Base-by-base conservation (phyloP, 2,329 filamentous ascomycete species). In the Lizonia empirigonia region DNA sequence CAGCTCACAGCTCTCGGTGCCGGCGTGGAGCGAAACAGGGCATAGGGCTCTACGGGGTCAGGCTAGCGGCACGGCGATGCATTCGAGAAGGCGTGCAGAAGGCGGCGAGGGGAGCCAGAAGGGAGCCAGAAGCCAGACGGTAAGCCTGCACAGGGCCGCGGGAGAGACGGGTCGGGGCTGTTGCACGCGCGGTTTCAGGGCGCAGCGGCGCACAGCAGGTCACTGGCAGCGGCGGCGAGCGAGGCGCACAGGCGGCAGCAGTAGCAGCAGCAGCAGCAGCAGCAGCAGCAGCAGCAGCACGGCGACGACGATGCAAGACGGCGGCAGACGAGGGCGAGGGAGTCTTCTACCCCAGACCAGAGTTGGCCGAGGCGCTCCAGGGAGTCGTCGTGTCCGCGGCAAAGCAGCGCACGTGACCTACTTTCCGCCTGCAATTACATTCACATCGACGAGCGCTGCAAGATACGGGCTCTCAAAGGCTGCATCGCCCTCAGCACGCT, bases 151-250 rank as follows among this genome's bases (percentile, higher is more conserved):
- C n/a, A 47, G 44, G 46, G 44, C 32, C 49, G 50, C 30, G 51
- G 46, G 36, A 44, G 55, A 40, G 51, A 49, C 50, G 41, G 33
- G 35, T 37, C 47, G 39, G 30, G 42, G 44, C 48, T 58, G 56
- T 45, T 45, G 58, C 56, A 62, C 59, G 54, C 8, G 46, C 38
- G 22, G 66, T 68, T 68, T 68, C 64, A 68, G 62, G 52, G 55
- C 39, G 51, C 48, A 57, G 55, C 49, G 51, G 50, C 50, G 50
- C 57, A 54, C 50, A 55, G 30, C 55, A 50, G 51, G 50, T 50
- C 55, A 58, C 54, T 48, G 39, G 50, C 54, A 45, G 47, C 39
- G 24, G 40, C 32, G 34, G 34, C 30, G 23, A 10, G 30, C 23
- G 24, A 32, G 41, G 41, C 36, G 34, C 41, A 36, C 23, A 23